These are phyloP conservation scores for Tylopilus subfusipes DNA, from an alignment of 768 basidiomycete species.

Conservation along the genomic window DNA sequence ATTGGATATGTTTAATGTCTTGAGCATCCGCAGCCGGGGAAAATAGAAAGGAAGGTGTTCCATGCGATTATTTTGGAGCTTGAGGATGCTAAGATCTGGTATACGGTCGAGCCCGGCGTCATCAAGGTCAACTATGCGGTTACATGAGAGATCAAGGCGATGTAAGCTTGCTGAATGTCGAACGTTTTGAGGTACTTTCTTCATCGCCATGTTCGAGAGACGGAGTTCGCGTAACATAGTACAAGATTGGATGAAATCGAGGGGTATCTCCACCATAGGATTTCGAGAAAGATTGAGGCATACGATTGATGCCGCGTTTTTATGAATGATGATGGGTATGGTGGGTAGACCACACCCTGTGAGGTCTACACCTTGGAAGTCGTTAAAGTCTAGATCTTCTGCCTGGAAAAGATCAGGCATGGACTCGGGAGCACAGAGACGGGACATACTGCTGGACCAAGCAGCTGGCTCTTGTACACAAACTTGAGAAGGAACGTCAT, in stretches of 20 bases:
- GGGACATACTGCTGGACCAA: conserved; percentile 57
- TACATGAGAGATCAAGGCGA: conserved; percentile 85
- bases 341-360: conserved; percentile 76
- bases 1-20: conserved; percentile 88
- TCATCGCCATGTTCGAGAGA: conserved; percentile 90
- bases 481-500: conserved; percentile 86
- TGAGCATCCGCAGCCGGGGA: conserved; percentile 64
- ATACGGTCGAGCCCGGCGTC: conserved; percentile 81
- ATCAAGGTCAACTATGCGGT: conserved; percentile 85
- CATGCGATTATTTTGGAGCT: conserved; percentile 88
- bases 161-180: conserved; percentile 70
- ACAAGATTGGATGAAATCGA: conserved; percentile 93
- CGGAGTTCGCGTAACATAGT: conserved; percentile 78
- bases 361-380: conserved; percentile 79
- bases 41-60: conserved; percentile 86
- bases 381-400: conserved; percentile 67
- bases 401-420: conserved; percentile 43
- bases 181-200: conserved; percentile 83
- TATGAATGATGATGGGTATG: conserved; percentile 83
- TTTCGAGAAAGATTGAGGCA: conserved; percentile 89
- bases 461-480: conserved; percentile 76
- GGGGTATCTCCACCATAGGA: conserved; percentile 92
- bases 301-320: conserved; percentile 78
- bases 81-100: conserved; percentile 61
- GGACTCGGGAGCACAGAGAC: neutral